Base-by-base conservation (phyloP, 768 basidiomycete species). In the Chalciporus pseudorubinellus region DNA sequence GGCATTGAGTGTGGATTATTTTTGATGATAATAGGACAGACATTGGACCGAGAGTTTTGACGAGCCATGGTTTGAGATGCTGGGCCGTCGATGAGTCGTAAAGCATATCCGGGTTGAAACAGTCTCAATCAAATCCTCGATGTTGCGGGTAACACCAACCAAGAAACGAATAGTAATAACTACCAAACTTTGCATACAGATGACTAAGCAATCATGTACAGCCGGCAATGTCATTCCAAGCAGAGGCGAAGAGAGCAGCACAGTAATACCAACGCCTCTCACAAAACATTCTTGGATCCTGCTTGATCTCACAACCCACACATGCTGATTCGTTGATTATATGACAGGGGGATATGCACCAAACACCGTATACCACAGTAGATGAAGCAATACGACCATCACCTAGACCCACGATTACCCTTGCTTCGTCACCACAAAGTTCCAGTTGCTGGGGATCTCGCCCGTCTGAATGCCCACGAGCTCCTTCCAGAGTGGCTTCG, bases 21-120 rank as follows among this genome's bases (percentile, higher is more conserved):
- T 19, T 10, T 21, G 40, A 48, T 29, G 50, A 34, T 53, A 34
- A 1, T 6, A 4, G 31, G 43, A 58, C 46, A 21, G 22, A 94
- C 94, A 98, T 93, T 56, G 94, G 94, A 69, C 93, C 93, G 38
- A 98, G 82, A 0, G 87, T 89, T 56, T 82, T 79, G 42, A 93
- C 78, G 40, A 98, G 84, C 94, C 93, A 98, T 58, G 86, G 81
- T 64, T 88, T 92, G 61, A 95, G 81, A 59, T 87, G 79, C 14
- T 74, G 68, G 1, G 77, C 76, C 10, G 84, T 84, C 48, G 82
- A 70, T 41, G 81, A 69, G 70, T 91, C 88, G 72, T 78, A 81
- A 55, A 86, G 73, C 87, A 91, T 89, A 41, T 58, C 56, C 46
- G 18, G 9, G 34, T 36, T 14, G 34, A 36, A 41, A n/a, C n/a